Evolutionary conservation across 1,284 basidiomycete species (phyloP).

Genomic region (Leccinum pachyderme): DNA sequence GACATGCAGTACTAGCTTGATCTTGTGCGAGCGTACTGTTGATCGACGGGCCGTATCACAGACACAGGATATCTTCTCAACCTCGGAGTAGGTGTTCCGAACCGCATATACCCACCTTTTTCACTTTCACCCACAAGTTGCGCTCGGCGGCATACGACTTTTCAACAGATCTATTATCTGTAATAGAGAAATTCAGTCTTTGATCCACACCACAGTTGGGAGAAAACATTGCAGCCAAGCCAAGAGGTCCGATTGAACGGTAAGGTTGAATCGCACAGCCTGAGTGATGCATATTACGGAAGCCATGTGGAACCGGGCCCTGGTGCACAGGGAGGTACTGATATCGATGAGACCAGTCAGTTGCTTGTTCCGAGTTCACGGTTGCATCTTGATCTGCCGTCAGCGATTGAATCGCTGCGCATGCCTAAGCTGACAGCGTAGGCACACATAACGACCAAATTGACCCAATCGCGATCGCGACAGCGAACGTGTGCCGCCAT

Average conservation of each 20-base stretch:
- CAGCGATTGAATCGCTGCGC: neutral
- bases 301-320: neutral
- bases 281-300: too few relatives aligned
- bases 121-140: too few relatives aligned
- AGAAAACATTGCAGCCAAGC: neutral
- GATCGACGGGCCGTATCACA: neutral
- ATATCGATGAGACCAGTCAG: neutral
- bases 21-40: too few relatives aligned
- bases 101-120: too few relatives aligned
- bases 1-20: too few relatives aligned
- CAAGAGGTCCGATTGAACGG: neutral
- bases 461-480: neutral
- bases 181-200: neutral
- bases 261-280: neutral
- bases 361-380: neutral
- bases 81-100: too few relatives aligned
- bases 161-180: neutral
- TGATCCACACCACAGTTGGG: neutral
- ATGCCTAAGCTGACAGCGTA: neutral
- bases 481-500: constrained; percentile 1
- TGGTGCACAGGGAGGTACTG: neutral
- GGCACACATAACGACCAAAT: neutral
- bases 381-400: neutral
- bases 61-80: too few relatives aligned
- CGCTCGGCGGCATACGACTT: too few relatives aligned